Evolutionary conservation across 2,329 filamentous ascomycete genomes (phyloP).

Genomic region (Colletotrichum ledebouriae): DNA sequence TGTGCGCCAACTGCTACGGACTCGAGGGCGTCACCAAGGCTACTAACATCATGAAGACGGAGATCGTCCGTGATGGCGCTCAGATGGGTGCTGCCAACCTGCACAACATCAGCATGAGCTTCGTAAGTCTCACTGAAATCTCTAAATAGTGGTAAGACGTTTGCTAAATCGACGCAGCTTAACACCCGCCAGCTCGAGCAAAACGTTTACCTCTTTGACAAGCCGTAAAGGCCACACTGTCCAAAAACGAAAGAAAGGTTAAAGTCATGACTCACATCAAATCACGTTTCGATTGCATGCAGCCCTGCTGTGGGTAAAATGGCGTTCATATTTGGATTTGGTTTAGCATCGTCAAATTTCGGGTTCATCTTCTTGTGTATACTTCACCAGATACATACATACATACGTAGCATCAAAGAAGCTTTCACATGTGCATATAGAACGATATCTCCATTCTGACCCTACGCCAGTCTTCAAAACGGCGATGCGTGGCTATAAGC

Average conservation of each 20-base stretch:
- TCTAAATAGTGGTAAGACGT: too few species aligned
- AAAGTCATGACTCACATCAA: not conserved
- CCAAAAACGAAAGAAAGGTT: too few species aligned
- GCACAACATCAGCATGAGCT: conserved; percentile 45
- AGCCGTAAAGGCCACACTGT: not conserved
- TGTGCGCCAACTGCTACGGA: conserved; percentile 66
- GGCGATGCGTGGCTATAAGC: too few species aligned
- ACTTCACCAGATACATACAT: conserved; percentile 9
- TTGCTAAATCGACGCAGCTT: conserved; percentile 17
- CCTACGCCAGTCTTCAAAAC: too few species aligned
- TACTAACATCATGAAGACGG: conserved; percentile 62
- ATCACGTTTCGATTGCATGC: conserved; percentile 11
- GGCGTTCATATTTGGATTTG: conserved; percentile 13
- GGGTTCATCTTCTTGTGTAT: conserved; percentile 25
- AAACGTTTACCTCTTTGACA: conserved; percentile 33
- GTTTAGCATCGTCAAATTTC: not conserved
- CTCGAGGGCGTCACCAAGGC: conserved; percentile 60
- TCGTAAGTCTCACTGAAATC: conserved; percentile 18
- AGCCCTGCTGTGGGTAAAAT: conserved; percentile 5
- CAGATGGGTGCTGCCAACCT: conserved; percentile 50
- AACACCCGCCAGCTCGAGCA: conserved; percentile 38
- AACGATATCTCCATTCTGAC: not conserved
- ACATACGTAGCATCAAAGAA: conserved; percentile 2
- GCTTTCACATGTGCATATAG: not conserved
- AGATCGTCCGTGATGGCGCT: conserved; percentile 55